phyloP scores from a whole-genome alignment of 1,139 yeast species.

The Fermentozyma sake region DNA sequence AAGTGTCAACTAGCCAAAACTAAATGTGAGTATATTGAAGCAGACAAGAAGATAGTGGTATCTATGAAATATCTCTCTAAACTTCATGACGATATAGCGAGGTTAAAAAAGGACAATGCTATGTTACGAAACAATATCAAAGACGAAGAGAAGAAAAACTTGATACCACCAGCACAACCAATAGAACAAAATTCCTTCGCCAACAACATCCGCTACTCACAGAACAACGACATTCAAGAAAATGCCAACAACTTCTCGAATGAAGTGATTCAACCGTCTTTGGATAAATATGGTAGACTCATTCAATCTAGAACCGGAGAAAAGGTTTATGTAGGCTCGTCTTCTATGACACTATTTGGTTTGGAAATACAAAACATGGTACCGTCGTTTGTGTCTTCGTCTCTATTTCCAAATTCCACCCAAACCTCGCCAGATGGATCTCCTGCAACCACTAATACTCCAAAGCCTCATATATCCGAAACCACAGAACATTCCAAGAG shows the following conservation, averaged over 20 bases:
- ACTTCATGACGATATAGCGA: constrained; percentile 62
- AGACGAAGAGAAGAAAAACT: constrained; percentile 16
- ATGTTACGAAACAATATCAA: constrained; percentile 44
- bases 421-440: constrained; percentile 1
- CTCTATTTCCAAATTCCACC: constrained; percentile 11
- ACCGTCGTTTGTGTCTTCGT: constrained; percentile 24
- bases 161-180: neutral
- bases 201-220: constrained; percentile 3
- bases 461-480: constrained; percentile 4
- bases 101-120: constrained; percentile 51
- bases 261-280: constrained; percentile 60
- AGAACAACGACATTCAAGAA: constrained; percentile 1
- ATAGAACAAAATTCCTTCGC: constrained; percentile 3
- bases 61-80: constrained; percentile 69
- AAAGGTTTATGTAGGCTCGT: constrained; percentile 69
- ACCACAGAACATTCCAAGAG: constrained; percentile 15
- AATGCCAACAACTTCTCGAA: constrained; percentile 3
- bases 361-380: constrained; percentile 67
- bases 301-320: constrained; percentile 74
- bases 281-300: constrained; percentile 65
- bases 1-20: constrained; percentile 58
- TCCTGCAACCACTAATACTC: constrained; percentile 4
- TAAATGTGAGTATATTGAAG: constrained; percentile 72
- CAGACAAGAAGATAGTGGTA: constrained; percentile 72
- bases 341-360: constrained; percentile 78